phyloP scores from a whole-genome alignment of 345 rosid species.

The Ailanthus altissimus region DNA sequence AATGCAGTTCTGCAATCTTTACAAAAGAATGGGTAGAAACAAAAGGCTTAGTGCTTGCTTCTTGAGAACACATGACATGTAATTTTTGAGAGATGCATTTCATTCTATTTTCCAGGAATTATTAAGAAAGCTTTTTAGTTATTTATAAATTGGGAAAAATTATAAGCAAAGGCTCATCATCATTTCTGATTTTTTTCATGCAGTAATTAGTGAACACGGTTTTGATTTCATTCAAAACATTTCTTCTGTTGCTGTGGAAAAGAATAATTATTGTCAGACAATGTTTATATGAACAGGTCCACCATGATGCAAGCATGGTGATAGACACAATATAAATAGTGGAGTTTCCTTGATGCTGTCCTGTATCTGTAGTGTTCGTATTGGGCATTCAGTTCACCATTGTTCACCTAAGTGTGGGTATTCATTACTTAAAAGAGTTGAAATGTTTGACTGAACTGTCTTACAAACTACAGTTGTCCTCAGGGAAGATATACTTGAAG shows the following conservation, averaged over 20 bases:
- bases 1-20: neutral
- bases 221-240: neutral
- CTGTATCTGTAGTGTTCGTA: neutral
- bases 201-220: neutral
- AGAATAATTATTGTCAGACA: conserved; percentile 4
- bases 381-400: neutral
- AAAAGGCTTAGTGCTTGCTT: neutral
- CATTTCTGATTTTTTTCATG: neutral
- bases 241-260: neutral
- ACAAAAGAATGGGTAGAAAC: conserved; percentile 9
- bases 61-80: conserved; percentile 2
- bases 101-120: conserved; percentile 16
- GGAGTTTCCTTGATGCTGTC: neutral
- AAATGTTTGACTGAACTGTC: too few species aligned
- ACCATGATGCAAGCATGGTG: neutral
- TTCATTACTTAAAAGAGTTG: too few species aligned
- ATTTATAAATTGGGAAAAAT: conserved; percentile 11
- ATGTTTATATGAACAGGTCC: neutral
- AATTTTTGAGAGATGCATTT: neutral
- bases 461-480: too few species aligned
- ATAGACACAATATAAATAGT: neutral
- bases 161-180: conserved; percentile 15
- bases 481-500: too few species aligned
- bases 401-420: neutral
- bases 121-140: conserved; percentile 7